Percentiles rank a stretch among this genome's conserved stretches.
phyloP scores from a whole-genome alignment of 148 eudicot species.

The Nyssa sinensis region DNA sequence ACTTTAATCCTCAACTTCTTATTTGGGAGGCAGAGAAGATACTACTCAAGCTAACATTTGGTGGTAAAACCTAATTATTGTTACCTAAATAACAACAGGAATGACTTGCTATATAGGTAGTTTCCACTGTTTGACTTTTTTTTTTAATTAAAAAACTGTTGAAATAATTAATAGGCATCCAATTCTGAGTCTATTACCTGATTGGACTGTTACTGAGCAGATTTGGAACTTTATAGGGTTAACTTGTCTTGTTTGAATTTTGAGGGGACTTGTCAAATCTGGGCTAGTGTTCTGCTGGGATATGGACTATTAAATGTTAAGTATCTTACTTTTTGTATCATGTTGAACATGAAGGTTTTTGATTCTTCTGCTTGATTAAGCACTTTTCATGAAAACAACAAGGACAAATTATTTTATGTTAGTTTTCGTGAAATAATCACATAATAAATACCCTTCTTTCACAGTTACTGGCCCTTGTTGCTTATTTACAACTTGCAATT shows the following conservation, averaged over 20 bases:
- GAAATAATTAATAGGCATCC: too few species aligned
- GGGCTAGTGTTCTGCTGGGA: background rate
- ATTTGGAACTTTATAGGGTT: background rate
- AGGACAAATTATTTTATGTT: background rate
- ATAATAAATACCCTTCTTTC: too few species aligned
- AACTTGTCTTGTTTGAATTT: background rate
- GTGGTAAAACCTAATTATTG: background rate
- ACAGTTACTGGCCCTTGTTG: background rate
- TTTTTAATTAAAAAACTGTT: too few species aligned
- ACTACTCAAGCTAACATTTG: too few species aligned
- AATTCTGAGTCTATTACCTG: background rate
- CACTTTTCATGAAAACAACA: too few species aligned
- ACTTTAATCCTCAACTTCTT: too few species aligned
- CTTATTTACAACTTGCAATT: conserved; percentile 4
- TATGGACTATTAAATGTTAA: background rate
- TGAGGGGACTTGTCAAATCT: background rate
- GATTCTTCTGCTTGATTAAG: background rate
- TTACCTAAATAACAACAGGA: too few species aligned
- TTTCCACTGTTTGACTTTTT: too few species aligned
- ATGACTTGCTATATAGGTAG: too few species aligned
- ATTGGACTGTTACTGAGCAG: background rate
- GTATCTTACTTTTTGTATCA: background rate
- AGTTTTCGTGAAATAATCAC: background rate
- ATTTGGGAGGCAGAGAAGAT: too few species aligned
- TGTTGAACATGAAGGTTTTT: background rate